Evolutionary conservation across 2,329 filamentous ascomycete species (phyloP).

Genomic region (Talaromyces atroroseus): DNA sequence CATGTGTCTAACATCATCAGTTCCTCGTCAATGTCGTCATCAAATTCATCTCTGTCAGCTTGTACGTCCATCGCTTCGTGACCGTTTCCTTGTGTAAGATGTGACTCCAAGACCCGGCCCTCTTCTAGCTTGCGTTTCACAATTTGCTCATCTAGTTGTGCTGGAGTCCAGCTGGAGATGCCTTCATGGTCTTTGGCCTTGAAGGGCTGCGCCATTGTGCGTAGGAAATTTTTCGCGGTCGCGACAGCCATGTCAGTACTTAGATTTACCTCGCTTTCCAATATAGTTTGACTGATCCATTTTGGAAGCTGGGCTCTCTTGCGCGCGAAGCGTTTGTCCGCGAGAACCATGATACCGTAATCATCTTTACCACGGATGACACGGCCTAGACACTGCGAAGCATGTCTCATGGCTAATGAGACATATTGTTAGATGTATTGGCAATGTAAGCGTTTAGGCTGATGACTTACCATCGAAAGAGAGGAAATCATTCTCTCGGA

Average conservation of each 20-base stretch:
- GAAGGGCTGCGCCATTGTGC: slow-evolving; percentile 89
- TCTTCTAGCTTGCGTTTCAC: slow-evolving; percentile 65
- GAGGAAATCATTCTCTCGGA: slow-evolving; percentile 93
- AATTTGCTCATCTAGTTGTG: slow-evolving; percentile 66
- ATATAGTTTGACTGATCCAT: slow-evolving; percentile 87
- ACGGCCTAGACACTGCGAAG: slow-evolving; percentile 90
- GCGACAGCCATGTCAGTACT: slow-evolving; percentile 94
- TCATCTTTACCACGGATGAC: slow-evolving; percentile 95
- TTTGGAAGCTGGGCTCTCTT: slow-evolving; percentile 87
- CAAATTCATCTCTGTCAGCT: slow-evolving; percentile 35
- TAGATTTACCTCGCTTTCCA: slow-evolving; percentile 80
- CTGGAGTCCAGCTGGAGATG: slow-evolving; percentile 83
- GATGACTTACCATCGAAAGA: slow-evolving; percentile 65
- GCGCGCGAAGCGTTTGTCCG: slow-evolving; percentile 87
- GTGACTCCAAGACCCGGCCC: slow-evolving; percentile 51
- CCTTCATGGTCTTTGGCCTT: slow-evolving; percentile 78
- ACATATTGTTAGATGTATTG: neutral
- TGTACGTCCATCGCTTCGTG: slow-evolving; percentile 13
- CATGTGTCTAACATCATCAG: slow-evolving; percentile 28
- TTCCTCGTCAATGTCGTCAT: slow-evolving; percentile 41
- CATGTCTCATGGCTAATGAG: slow-evolving; percentile 79
- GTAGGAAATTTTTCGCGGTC: slow-evolving; percentile 80
- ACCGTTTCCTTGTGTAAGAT: neutral
- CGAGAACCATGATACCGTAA: slow-evolving; percentile 99
- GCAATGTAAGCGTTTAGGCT: neutral